Conservation (phyloP, 805 yeast genomes). For the Saturnispora sanitii region DNA sequence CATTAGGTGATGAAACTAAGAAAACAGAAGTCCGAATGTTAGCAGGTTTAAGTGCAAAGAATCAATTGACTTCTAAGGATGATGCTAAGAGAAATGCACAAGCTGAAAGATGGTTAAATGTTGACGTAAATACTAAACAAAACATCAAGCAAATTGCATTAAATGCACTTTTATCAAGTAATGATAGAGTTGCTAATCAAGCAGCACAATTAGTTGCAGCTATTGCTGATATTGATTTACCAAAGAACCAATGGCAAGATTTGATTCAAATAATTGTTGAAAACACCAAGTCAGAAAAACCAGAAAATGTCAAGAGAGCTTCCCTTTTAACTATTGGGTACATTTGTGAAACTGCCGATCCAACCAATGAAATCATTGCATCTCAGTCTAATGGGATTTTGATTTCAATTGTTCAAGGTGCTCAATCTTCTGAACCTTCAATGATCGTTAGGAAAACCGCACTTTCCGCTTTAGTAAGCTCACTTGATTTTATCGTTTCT, state of each 20-base stretch:
- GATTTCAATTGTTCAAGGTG: constrained; percentile 95
- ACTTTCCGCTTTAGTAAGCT: constrained; percentile 80
- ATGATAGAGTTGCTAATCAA: constrained; percentile 73
- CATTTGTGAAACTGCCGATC: constrained; percentile 92
- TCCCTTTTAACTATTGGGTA: constrained; percentile 87
- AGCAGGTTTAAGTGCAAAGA: constrained; percentile 82
- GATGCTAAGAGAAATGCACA: constrained; percentile 44
- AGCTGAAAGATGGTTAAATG: constrained; percentile 63
- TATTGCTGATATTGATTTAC: constrained; percentile 91
- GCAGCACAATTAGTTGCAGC: constrained; percentile 95
- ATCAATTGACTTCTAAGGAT: constrained; percentile 80
- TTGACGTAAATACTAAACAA: constrained; percentile 45
- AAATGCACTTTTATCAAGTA: constrained; percentile 50
- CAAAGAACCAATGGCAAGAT: constrained; percentile 80
- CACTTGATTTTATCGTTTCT: constrained; percentile 77
- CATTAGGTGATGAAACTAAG: constrained; percentile 54
- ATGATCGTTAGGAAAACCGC: constrained; percentile 78
- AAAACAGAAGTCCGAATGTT: constrained; percentile 80
- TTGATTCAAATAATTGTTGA: constrained; percentile 76
- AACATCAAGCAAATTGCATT: constrained; percentile 61
- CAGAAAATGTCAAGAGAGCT: constrained; percentile 74
- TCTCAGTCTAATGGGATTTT: constrained; percentile 85
- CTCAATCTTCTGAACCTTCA: constrained; percentile 71
- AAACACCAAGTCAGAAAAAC: constrained; percentile 71
- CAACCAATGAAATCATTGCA: constrained; percentile 62